These are phyloP conservation scores for Bruguiera parviflora DNA, from an alignment of 345 rosid genomes.

Conservation along the genomic window DNA sequence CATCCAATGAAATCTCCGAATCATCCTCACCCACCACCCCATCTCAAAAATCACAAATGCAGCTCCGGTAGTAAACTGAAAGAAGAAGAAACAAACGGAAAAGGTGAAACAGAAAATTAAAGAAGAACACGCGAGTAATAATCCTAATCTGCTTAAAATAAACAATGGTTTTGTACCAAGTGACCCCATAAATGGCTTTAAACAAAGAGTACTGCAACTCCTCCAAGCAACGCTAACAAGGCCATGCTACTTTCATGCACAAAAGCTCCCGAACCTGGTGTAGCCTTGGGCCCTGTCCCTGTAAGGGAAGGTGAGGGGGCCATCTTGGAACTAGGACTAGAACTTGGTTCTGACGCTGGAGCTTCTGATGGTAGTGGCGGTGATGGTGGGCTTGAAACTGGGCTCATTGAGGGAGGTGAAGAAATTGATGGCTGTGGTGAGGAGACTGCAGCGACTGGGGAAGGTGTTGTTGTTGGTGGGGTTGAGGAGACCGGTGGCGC, in stretches of 20 bases:
- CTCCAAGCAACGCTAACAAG: conserved; percentile 33
- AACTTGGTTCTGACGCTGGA: neutral
- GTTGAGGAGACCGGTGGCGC: conserved; percentile 1
- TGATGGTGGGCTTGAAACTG: conserved; percentile 2
- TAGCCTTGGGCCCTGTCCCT: neutral
- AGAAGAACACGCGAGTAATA: conserved; percentile 38
- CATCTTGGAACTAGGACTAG: neutral
- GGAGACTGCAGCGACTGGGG: neutral
- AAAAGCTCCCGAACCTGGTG: conserved; percentile 27
- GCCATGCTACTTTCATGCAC: conserved; percentile 27
- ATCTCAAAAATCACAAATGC: conserved; percentile 27
- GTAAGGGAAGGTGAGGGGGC: neutral
- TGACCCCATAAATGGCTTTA: conserved; percentile 5
- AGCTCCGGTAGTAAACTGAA: conserved; percentile 28
- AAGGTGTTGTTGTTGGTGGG: conserved; percentile 5
- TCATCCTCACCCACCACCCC: conserved; percentile 11
- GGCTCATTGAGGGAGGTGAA: neutral
- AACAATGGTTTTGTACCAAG: neutral
- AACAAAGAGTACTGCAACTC: conserved; percentile 34
- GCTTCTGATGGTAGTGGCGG: neutral
- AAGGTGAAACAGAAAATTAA: neutral
- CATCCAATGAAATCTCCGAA: neutral
- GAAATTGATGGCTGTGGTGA: neutral
- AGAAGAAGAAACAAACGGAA: no score
- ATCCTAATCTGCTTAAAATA: conserved; percentile 25